phyloP scores from a whole-genome alignment of 257 asterid species.

The Paulownia fortunei region DNA sequence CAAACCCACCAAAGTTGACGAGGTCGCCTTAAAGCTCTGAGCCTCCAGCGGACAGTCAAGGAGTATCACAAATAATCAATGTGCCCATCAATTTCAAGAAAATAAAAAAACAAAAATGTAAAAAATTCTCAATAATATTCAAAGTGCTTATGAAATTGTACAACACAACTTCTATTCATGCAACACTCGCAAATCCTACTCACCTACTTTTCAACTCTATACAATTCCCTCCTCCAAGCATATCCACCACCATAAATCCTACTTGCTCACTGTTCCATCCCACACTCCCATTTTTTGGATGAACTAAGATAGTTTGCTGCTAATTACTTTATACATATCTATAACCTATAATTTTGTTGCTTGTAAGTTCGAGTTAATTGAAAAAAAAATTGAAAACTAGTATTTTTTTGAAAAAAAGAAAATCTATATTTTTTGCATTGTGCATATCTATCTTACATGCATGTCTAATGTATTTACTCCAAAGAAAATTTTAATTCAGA shows the following conservation, averaged over 20 bases:
- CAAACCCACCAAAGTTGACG: slow-evolving; percentile 35
- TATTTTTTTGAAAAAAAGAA: too few relatives aligned
- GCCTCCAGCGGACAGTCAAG: slow-evolving; percentile 26
- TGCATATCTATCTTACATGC: not conserved
- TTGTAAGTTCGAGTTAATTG: too few relatives aligned
- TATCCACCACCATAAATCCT: not conserved
- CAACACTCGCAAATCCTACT: slow-evolving; percentile 6
- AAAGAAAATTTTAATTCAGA: not conserved
- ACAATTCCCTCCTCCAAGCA: not conserved
- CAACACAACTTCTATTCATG: slow-evolving; percentile 20
- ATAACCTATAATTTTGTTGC: too few relatives aligned
- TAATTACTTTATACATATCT: too few relatives aligned
- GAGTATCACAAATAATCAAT: not conserved
- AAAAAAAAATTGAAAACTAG: too few relatives aligned
- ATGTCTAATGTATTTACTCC: not conserved
- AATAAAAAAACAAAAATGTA: not conserved
- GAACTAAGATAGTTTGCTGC: too few relatives aligned
- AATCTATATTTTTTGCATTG: too few relatives aligned
- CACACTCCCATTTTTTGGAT: not conserved
- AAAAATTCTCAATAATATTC: slow-evolving; percentile 15
- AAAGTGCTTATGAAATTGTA: slow-evolving; percentile 15
- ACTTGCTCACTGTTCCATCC: not conserved
- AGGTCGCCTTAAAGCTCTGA: not conserved
- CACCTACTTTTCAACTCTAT: slow-evolving; percentile 21
- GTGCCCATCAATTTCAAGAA: slow-evolving; percentile 21